Conservation (phyloP, 192 early-diverging fungal species). For the Mortierella claussenii region DNA sequence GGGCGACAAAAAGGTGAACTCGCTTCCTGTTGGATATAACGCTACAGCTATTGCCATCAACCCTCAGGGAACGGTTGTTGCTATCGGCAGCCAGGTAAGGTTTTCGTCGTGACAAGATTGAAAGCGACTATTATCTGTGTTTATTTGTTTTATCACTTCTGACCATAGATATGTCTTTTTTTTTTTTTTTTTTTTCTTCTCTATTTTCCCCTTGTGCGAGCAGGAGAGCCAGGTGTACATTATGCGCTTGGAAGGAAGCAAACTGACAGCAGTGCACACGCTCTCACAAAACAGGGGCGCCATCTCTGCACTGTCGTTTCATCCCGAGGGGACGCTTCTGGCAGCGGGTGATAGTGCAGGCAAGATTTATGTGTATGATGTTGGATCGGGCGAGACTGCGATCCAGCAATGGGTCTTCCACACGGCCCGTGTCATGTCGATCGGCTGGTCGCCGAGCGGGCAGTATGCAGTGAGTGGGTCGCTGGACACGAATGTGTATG, state of each 20-base stretch:
- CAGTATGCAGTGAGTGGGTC: constrained; percentile 80
- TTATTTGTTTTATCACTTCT: neutral
- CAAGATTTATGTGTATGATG: constrained; percentile 81
- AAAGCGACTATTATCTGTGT: neutral
- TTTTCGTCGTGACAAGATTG: neutral
- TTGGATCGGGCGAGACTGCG: constrained; percentile 57
- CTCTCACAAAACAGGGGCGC: constrained; percentile 64
- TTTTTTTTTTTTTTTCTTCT: neutral
- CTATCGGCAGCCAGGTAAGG: constrained; percentile 73
- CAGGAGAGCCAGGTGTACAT: constrained; percentile 74
- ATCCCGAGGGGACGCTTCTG: constrained; percentile 76
- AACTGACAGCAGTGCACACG: constrained; percentile 36
- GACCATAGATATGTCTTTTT: neutral
- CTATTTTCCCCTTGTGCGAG: neutral
- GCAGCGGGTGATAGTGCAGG: constrained; percentile 86
- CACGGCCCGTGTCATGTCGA: constrained; percentile 80
- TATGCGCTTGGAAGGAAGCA: constrained; percentile 63
- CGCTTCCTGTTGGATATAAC: constrained; percentile 53
- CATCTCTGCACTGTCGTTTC: constrained; percentile 84
- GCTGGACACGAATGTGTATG: constrained; percentile 90
- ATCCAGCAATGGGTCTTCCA: constrained; percentile 91
- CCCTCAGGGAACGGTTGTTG: constrained; percentile 60
- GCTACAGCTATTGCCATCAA: constrained; percentile 68
- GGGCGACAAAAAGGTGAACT: constrained; percentile 53
- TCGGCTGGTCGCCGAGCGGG: constrained; percentile 85